Conservation (phyloP, 352 stramenopile species). For the Peronospora destructor region DNA sequence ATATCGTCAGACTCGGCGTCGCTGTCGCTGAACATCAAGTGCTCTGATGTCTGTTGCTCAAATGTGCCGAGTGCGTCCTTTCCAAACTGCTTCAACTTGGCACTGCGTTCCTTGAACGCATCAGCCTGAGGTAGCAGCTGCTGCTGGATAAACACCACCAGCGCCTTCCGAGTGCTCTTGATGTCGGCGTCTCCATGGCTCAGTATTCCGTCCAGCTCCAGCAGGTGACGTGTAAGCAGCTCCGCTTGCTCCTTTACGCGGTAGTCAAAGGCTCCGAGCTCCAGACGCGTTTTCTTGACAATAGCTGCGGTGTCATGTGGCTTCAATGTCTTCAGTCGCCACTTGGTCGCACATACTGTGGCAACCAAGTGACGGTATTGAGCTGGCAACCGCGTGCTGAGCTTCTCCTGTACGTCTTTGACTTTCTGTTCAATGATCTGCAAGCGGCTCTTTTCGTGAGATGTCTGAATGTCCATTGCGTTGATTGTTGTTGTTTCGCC, state of each 20-base stretch:
- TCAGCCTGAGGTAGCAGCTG: constrained; percentile 38
- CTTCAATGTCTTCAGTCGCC: constrained; percentile 30
- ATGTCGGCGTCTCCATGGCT: constrained; percentile 48
- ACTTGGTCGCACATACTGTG: constrained; percentile 37
- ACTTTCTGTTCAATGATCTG: constrained; percentile 39
- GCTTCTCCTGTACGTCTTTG: constrained; percentile 35
- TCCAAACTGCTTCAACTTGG: constrained; percentile 40
- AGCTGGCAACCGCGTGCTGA: constrained; percentile 28
- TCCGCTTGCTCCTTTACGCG: constrained; percentile 50
- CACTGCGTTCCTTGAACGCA: constrained; percentile 34
- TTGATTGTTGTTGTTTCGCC: background rate
- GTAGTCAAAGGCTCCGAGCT: constrained; percentile 58
- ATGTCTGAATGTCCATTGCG: constrained; percentile 26
- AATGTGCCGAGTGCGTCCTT: constrained; percentile 24
- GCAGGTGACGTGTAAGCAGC: constrained; percentile 48
- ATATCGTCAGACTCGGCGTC: constrained; percentile 21
- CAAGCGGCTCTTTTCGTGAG: constrained; percentile 35
- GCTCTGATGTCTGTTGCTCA: background rate
- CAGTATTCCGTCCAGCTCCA: constrained; percentile 54
- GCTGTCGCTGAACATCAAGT: constrained; percentile 12
- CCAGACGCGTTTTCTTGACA: constrained; percentile 40
- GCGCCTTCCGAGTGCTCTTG: constrained; percentile 44
- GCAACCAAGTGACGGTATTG: constrained; percentile 32
- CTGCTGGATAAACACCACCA: constrained; percentile 45
- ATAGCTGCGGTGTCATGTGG: constrained; percentile 4